Conservation (phyloP, 2,329 filamentous ascomycete species). For the Trichoderma aggressivum region DNA sequence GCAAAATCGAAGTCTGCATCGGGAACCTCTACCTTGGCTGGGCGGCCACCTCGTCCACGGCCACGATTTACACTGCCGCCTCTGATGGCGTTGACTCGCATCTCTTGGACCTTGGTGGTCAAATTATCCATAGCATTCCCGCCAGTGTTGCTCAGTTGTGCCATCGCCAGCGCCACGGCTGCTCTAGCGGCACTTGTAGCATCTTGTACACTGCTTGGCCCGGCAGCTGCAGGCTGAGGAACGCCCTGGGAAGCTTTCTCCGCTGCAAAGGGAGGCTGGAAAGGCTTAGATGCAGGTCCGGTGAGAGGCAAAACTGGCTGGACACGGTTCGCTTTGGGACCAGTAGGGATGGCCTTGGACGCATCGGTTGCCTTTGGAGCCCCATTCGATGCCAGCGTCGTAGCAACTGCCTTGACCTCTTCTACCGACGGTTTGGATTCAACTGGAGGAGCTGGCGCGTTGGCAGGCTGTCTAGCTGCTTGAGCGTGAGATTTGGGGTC, state of each 20-base stretch:
- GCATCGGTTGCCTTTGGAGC: conserved; percentile 35
- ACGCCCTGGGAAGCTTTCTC: conserved; percentile 31
- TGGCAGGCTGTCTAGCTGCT: conserved; percentile 43
- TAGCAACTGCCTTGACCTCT: conserved; percentile 44
- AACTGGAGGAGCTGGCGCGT: conserved; percentile 60
- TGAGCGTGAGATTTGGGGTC: conserved; percentile 54
- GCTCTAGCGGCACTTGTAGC: conserved; percentile 72
- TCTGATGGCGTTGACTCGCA: conserved; percentile 62
- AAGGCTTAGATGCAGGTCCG: conserved; percentile 41
- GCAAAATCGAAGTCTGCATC: conserved; percentile 91
- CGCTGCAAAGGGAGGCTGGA: conserved; percentile 32
- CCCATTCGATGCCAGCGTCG: conserved; percentile 38
- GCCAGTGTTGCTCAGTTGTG: conserved; percentile 54
- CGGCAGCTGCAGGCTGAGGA: conserved; percentile 38
- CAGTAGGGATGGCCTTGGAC: conserved; percentile 43
- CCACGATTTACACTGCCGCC: conserved; percentile 46
- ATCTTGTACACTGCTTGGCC: conserved; percentile 50
- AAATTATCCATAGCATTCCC: conserved; percentile 64
- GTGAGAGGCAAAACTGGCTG: conserved; percentile 64
- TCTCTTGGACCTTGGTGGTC: conserved; percentile 71
- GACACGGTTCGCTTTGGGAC: conserved; percentile 52
- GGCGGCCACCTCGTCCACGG: conserved; percentile 48
- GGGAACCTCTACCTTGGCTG: conserved; percentile 77
- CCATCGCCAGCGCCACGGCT: conserved; percentile 77
- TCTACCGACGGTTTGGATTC: conserved; percentile 63